phyloP scores from a whole-genome alignment of 1,139 yeast species.

The Dujonia santamariae region DNA sequence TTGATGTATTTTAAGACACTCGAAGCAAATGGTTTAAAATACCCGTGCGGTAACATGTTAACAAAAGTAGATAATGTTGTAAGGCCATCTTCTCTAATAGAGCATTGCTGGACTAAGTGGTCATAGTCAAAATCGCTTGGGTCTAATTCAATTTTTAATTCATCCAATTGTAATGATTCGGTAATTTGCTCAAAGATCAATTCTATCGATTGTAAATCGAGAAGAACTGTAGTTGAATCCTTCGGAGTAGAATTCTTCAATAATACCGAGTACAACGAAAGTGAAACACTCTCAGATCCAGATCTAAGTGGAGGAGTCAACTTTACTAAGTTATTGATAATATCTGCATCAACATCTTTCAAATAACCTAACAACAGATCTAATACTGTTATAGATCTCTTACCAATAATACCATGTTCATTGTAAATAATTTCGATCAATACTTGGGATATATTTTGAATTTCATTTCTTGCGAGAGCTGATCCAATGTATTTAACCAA shows the following conservation, averaged over 20 bases:
- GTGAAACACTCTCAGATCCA: no score
- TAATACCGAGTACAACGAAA: slow-evolving; percentile 11
- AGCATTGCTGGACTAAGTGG: slow-evolving; percentile 29
- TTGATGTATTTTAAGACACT: slow-evolving; percentile 32
- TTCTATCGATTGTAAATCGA: slow-evolving; percentile 9
- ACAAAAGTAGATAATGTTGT: slow-evolving; percentile 34
- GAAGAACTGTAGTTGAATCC: no score
- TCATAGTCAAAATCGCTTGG: slow-evolving; percentile 47
- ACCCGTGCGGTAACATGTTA: slow-evolving; percentile 15
- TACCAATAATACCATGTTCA: slow-evolving; percentile 48
- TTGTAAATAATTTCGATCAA: slow-evolving; percentile 40
- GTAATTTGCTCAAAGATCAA: slow-evolving; percentile 20
- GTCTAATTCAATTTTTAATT: slow-evolving; percentile 30
- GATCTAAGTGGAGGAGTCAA: no score
- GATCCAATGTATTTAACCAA: slow-evolving; percentile 54
- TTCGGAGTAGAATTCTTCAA: slow-evolving; percentile 8
- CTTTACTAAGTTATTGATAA: slow-evolving; percentile 1
- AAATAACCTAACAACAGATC: slow-evolving; percentile 44
- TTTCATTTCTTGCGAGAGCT: slow-evolving; percentile 41
- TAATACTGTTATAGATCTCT: slow-evolving; percentile 54
- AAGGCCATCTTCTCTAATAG: slow-evolving; percentile 47
- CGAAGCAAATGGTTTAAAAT: slow-evolving; percentile 19
- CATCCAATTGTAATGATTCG: slow-evolving; percentile 24
- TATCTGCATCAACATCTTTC: slow-evolving; percentile 8
- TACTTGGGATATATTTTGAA: slow-evolving; percentile 30